Base-by-base conservation (phyloP, 2,329 filamentous ascomycete genomes). In the Pseudogymnoascus sp. region DNA sequence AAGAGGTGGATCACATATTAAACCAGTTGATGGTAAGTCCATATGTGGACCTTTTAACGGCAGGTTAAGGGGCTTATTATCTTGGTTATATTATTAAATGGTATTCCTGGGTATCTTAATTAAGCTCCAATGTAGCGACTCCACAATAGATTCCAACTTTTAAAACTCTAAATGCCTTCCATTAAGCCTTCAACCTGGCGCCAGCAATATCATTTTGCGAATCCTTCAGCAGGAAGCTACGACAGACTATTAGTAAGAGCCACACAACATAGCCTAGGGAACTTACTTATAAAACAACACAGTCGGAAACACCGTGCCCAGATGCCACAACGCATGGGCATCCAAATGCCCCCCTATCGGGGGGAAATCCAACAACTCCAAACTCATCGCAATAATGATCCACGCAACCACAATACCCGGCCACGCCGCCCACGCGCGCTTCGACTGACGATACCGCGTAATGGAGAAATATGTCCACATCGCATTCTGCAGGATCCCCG, bases 221-320 rank as follows among this genome's bases (percentile, higher is more conserved):
- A 75, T 97, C 93, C 75, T 86, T 93, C 66, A 96, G 79, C 66
- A 97, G 78, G 75, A 96, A 97, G 71, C 93, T 96, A 69, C 35
- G 17, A 17, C 0, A 15, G 19, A 61, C n/a, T 23, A 60, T 35
- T 7, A 62, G 33, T n/a, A 33, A 68, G 26, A 70, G 67, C 42
- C 63, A 42, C 26, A 21, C 10, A 17, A 10, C 15, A 11, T 17
- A 46, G 2, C 9, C n/a, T n/a, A n/a, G 61, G 59, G 38, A 50
- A 87, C 91, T 81, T 79, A 97, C 93, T 89, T 92, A 76, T 99
- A 99, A 90, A 90, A 97, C 79, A 96, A 83, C 60, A 95, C 79
- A 0, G 91, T 91, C 9, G 95, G 95, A 33, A 84, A 83, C 60
- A 99, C 93, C 0, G 95, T 99, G 63, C 93, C 91, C 66, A 96